A percentile compares a stretch with the other conserved stretches of the same genome.
phyloP scores from a whole-genome alignment of 352 stramenopile genomes.

The Hyphochytrium catenoides region DNA sequence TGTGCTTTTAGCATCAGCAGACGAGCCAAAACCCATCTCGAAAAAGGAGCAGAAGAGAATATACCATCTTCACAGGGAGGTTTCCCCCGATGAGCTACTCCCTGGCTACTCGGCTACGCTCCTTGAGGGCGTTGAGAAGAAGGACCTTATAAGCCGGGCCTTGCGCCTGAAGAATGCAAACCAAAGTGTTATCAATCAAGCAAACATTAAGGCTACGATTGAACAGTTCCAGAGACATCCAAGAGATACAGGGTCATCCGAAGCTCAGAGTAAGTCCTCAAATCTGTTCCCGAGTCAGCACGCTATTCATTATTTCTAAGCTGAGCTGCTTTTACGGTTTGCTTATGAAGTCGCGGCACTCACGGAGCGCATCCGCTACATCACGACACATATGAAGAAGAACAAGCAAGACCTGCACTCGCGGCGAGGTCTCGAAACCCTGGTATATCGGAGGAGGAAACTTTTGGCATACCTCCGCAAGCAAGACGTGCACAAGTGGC shows the following conservation, averaged over 20 bases:
- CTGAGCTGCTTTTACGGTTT: no score
- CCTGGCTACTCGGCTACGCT: no score
- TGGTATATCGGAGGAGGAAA: slow-evolving; percentile 60
- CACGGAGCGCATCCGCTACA: slow-evolving; percentile 55
- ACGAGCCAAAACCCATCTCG: no score
- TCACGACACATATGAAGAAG: slow-evolving; percentile 31
- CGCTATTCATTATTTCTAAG: no score
- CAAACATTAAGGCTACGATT: slow-evolving; percentile 40
- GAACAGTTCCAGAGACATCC: slow-evolving; percentile 60
- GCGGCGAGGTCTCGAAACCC: slow-evolving; percentile 43
- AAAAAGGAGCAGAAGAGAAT: no score
- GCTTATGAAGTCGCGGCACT: slow-evolving; percentile 54
- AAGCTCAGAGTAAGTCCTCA: no score
- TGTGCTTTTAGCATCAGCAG: no score
- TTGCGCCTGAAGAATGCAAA: slow-evolving; percentile 46
- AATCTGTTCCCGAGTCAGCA: no score
- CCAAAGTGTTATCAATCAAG: slow-evolving; percentile 54
- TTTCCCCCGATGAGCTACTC: no score
- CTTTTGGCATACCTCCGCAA: slow-evolving; percentile 54
- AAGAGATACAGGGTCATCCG: slow-evolving; percentile 50
- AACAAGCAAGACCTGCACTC: slow-evolving; percentile 69
- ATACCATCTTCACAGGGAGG: no score
- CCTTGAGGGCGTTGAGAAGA: no score
- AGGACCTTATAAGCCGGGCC: no score
- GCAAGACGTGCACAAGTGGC: slow-evolving; percentile 48